Percentiles rank a stretch among this genome's conserved stretches.
Evolutionary conservation across 2,329 filamentous ascomycete species (phyloP).

Genomic region (Albifimbria verrucaria): DNA sequence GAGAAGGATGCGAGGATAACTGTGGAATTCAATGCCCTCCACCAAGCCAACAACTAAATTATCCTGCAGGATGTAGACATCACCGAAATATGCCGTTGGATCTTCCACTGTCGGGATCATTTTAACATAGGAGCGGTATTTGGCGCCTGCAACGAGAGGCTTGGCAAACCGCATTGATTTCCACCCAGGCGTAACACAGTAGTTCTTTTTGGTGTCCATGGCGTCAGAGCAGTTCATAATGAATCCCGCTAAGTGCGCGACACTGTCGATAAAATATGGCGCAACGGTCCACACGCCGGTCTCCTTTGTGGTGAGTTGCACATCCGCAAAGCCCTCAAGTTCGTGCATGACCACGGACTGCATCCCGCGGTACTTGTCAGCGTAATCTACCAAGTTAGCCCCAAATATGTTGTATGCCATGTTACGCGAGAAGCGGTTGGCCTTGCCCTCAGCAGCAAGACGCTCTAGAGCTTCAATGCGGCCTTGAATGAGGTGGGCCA

Average conservation of each 20-base stretch:
- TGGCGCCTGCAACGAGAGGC: slow-evolving; percentile 41
- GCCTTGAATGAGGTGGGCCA: slow-evolving; percentile 62
- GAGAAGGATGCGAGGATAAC: slow-evolving; percentile 62
- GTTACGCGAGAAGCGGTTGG: slow-evolving; percentile 7
- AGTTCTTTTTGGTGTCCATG: slow-evolving; percentile 49
- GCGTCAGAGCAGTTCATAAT: slow-evolving; percentile 55
- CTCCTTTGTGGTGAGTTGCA: slow-evolving; percentile 41
- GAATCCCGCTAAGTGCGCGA: slow-evolving; percentile 56
- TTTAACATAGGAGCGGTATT: slow-evolving; percentile 54
- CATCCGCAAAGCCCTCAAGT: slow-evolving; percentile 14
- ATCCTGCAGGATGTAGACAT: slow-evolving; percentile 53
- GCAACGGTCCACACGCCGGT: slow-evolving; percentile 44
- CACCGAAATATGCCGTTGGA: slow-evolving; percentile 41
- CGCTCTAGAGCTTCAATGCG: slow-evolving; percentile 52
- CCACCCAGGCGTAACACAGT: slow-evolving; percentile 58
- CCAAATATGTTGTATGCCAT: slow-evolving; percentile 59
- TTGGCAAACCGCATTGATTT: slow-evolving; percentile 48
- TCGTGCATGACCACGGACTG: slow-evolving; percentile 49
- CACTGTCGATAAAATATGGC: slow-evolving; percentile 55
- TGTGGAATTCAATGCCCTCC: slow-evolving; percentile 61
- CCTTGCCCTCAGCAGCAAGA: slow-evolving; percentile 5
- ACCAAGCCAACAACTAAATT: slow-evolving; percentile 45
- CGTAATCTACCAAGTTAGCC: slow-evolving; percentile 51
- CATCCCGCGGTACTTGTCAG: slow-evolving; percentile 51
- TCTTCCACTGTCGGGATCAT: slow-evolving; percentile 50